phyloP scores from a whole-genome alignment of 768 basidiomycete species.

The Suillus cothurnatus region DNA sequence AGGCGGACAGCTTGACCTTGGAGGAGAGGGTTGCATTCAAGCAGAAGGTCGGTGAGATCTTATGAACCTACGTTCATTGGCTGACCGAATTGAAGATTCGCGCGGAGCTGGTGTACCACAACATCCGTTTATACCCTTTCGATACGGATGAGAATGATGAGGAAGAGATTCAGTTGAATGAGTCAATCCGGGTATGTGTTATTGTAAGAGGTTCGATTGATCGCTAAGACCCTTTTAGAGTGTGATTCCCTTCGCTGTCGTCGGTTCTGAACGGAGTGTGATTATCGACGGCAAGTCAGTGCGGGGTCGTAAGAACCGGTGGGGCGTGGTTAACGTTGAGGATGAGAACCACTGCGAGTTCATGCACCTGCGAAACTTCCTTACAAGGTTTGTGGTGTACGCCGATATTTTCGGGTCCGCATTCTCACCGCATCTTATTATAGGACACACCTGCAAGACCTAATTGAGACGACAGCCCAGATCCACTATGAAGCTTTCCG shows the following conservation, averaged over 20 bases:
- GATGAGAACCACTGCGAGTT: conserved; percentile 98
- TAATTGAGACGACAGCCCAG: conserved; percentile 98
- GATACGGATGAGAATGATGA: conserved; percentile 95
- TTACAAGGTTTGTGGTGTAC: conserved; percentile 64
- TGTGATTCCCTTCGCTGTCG: conserved; percentile 96
- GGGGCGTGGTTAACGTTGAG: conserved; percentile 98
- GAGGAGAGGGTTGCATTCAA: conserved; percentile 96
- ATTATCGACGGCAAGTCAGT: conserved; percentile 96
- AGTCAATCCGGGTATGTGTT: conserved; percentile 77
- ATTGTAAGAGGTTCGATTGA: not conserved
- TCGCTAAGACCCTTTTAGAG: conserved; percentile 46
- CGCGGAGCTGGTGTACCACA: conserved; percentile 87
- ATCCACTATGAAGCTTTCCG: conserved; percentile 99
- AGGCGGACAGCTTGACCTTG: conserved; percentile 90
- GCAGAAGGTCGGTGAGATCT: conserved; percentile 60
- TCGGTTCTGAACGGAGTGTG: conserved; percentile 95
- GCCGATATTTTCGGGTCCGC: not conserved
- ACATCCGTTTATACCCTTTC: conserved; percentile 95
- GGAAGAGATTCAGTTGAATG: conserved; percentile 89
- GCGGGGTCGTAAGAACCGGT: conserved; percentile 94
- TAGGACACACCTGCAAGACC: conserved; percentile 95
- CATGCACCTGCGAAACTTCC: conserved; percentile 94
- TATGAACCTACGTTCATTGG: not conserved
- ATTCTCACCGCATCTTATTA: not conserved
- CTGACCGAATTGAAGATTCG: conserved; percentile 66